Percentiles rank a stretch among this genome's conserved stretches.
These are phyloP conservation scores for Protomyces lactucae-debilis DNA, from an alignment of 1,139 yeast genomes.

Conservation along the genomic window DNA sequence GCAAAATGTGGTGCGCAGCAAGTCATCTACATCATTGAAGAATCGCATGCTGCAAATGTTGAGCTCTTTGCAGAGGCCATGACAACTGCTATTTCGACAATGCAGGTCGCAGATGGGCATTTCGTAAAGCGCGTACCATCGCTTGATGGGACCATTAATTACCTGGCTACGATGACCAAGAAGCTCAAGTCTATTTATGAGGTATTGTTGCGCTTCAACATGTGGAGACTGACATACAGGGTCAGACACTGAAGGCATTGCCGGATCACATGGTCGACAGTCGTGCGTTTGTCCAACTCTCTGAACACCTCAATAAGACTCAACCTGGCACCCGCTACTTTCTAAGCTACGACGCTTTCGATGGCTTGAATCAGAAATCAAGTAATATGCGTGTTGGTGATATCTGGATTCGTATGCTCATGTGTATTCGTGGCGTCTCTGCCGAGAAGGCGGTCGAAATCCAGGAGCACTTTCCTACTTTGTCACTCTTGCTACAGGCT, in stretches of 20 bases:
- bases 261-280: conserved; percentile 32
- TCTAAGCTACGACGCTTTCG: conserved; percentile 53
- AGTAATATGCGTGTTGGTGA: conserved; percentile 57
- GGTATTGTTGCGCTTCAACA: neutral
- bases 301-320: conserved; percentile 22
- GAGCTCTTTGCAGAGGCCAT: conserved; percentile 58
- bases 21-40: conserved; percentile 80
- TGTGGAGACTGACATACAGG: neutral
- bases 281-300: conserved; percentile 29
- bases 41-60: conserved; percentile 48
- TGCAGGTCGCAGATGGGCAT: conserved; percentile 62
- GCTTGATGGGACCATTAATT: conserved; percentile 69
- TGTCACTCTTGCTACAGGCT: conserved; percentile 47
- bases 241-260: conserved; percentile 4
- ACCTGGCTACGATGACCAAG: conserved; percentile 55
- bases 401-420: conserved; percentile 66
- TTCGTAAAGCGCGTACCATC: conserved; percentile 63
- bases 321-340: conserved; percentile 25
- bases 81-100: conserved; percentile 70
- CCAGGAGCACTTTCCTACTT: conserved; percentile 64
- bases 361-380: conserved; percentile 65
- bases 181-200: conserved; percentile 42
- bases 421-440: conserved; percentile 75
- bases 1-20: conserved; percentile 62
- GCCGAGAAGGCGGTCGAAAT: conserved; percentile 77